Evolutionary conservation across 2,329 filamentous ascomycete genomes (phyloP).

Genomic region (Beauveria brongniartii): DNA sequence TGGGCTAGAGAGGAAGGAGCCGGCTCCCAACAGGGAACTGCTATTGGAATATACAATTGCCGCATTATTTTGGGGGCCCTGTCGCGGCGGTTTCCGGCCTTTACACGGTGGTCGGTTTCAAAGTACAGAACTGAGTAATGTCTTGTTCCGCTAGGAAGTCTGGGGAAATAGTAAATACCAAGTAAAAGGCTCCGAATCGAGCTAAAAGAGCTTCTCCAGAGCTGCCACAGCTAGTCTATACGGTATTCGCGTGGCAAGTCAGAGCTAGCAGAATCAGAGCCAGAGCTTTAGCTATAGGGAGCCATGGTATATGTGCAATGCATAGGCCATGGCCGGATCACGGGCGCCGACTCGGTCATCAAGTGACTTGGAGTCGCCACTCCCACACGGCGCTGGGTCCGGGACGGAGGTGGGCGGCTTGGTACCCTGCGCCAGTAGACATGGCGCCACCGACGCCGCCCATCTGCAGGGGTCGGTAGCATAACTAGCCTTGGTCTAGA

Average conservation of each 20-base stretch:
- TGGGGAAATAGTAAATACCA: neutral
- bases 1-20: too few relatives aligned
- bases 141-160: neutral
- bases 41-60: too few relatives aligned
- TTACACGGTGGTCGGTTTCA: neutral
- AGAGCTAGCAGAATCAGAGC: neutral
- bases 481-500: neutral
- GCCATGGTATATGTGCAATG: neutral
- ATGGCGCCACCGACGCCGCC: neutral
- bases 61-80: too few relatives aligned
- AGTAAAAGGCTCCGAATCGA: neutral
- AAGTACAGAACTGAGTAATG: neutral
- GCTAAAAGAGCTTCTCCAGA: neutral
- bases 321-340: neutral
- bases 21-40: too few relatives aligned
- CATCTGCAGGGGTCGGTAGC: neutral
- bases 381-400: neutral
- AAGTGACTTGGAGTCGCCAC: neutral
- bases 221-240: neutral
- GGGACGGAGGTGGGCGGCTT: neutral
- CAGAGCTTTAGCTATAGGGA: neutral
- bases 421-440: neutral
- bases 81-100: too few relatives aligned
- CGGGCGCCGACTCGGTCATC: neutral
- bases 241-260: neutral